phyloP scores from a whole-genome alignment of 2,329 filamentous ascomycete species.

The Eutypella sp. region DNA sequence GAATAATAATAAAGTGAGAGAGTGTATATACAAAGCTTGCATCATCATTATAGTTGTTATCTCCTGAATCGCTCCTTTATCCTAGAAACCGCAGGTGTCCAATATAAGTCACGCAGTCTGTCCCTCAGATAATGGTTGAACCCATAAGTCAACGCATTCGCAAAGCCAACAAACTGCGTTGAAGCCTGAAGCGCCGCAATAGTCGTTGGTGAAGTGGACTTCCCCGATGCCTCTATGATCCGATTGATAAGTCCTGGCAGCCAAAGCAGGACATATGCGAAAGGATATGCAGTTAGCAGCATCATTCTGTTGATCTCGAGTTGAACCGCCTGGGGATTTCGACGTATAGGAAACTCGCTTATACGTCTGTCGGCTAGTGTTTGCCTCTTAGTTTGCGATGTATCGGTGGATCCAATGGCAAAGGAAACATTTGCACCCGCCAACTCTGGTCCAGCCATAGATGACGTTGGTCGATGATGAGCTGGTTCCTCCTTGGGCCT shows the following conservation, averaged over 20 bases:
- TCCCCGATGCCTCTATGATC: slow-evolving; percentile 3
- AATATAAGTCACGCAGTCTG: neutral
- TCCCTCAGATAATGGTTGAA: slow-evolving; percentile 1
- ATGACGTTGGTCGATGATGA: neutral
- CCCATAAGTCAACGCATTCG: slow-evolving; percentile 7
- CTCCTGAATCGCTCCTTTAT: neutral
- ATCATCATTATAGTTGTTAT: too few species aligned
- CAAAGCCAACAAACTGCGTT: slow-evolving; percentile 7
- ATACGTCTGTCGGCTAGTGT: neutral
- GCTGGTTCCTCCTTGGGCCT: neutral
- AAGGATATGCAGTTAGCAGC: slow-evolving; percentile 5
- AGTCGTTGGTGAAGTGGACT: neutral
- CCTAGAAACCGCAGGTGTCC: neutral
- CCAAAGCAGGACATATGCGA: slow-evolving; percentile 7
- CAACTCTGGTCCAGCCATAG: too few species aligned
- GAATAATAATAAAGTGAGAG: too few species aligned
- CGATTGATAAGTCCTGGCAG: slow-evolving; percentile 5
- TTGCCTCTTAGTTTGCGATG: neutral
- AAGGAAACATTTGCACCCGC: too few species aligned
- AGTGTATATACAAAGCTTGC: too few species aligned
- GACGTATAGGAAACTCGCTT: slow-evolving; percentile 1
- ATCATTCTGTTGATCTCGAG: slow-evolving; percentile 8
- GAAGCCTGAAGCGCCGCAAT: slow-evolving; percentile 5
- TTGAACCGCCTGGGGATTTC: slow-evolving; percentile 6
- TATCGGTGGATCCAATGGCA: too few species aligned